Percentiles rank a stretch among this genome's conserved stretches.
Evolutionary conservation across 768 basidiomycete genomes (phyloP).

Genomic region (Boletus patriciae): DNA sequence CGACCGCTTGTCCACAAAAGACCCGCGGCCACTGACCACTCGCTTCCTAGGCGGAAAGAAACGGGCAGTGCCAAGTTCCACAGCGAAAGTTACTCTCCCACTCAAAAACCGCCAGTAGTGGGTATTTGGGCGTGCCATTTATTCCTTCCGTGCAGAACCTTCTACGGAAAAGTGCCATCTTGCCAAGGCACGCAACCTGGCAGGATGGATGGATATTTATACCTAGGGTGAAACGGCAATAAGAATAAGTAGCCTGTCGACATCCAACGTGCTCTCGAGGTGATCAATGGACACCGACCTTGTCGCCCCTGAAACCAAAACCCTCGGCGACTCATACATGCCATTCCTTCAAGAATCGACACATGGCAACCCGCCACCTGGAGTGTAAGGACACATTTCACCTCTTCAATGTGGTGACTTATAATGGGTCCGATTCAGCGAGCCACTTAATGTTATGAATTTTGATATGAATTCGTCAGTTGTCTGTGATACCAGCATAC

Average conservation of each 20-base stretch:
- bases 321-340: too few species aligned
- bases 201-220: not conserved
- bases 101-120: too few species aligned
- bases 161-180: not conserved
- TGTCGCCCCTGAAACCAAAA: too few species aligned
- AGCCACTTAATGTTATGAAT: not conserved
- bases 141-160: not conserved
- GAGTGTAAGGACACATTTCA: not conserved
- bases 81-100: not conserved
- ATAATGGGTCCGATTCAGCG: not conserved
- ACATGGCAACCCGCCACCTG: accelerated
- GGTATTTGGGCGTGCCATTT: not conserved
- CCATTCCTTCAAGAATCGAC: not conserved
- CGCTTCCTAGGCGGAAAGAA: too few species aligned
- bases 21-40: not conserved
- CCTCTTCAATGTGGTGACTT: not conserved
- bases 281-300: not conserved
- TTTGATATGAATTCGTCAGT: conserved; percentile 8
- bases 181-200: conserved; percentile 5
- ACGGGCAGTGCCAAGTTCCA: not conserved
- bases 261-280: not conserved
- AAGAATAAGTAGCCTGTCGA: not conserved
- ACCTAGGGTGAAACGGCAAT: not conserved
- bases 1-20: too few species aligned
- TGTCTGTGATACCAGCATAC: not conserved